phyloP scores from a whole-genome alignment of 371 early-diverging fungal species.

The Rhizopus sp. region DNA sequence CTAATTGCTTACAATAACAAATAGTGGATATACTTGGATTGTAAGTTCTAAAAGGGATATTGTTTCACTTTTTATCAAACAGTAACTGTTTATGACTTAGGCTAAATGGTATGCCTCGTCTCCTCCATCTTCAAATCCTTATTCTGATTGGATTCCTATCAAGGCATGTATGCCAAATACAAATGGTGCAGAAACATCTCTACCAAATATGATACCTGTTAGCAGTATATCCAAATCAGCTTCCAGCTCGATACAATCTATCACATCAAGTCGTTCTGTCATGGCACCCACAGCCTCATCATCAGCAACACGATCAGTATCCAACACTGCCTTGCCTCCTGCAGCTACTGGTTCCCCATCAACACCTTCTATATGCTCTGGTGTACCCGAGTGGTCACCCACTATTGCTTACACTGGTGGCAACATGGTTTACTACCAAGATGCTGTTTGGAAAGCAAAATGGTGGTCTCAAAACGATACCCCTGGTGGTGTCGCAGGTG shows the following conservation, averaged over 20 bases:
- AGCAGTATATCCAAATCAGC: neutral
- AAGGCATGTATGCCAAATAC: neutral
- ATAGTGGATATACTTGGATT: conserved; percentile 39
- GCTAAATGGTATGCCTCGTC: conserved; percentile 40
- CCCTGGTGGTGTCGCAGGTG: conserved; percentile 37
- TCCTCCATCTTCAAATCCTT: conserved; percentile 23
- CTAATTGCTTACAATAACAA: neutral
- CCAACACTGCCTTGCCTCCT: conserved; percentile 4
- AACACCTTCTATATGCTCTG: conserved; percentile 23
- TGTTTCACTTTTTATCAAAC: neutral
- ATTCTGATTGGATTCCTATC: conserved; percentile 31
- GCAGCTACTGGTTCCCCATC: conserved; percentile 23
- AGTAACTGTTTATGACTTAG: conserved; percentile 14
- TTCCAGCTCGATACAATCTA: neutral
- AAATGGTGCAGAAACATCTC: neutral
- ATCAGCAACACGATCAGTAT: neutral
- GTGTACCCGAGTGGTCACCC: conserved; percentile 26
- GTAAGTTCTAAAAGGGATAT: conserved; percentile 18
- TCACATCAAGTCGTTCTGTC: neutral
- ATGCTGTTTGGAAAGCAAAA: conserved; percentile 40
- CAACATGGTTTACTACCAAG: conserved; percentile 36
- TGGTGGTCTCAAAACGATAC: conserved; percentile 57
- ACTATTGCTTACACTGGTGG: conserved; percentile 25
- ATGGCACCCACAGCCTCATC: too few species aligned
- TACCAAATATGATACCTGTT: neutral